These are phyloP conservation scores for Xerocomus spinulosus DNA, from an alignment of 768 basidiomycete genomes.

Conservation along the genomic window DNA sequence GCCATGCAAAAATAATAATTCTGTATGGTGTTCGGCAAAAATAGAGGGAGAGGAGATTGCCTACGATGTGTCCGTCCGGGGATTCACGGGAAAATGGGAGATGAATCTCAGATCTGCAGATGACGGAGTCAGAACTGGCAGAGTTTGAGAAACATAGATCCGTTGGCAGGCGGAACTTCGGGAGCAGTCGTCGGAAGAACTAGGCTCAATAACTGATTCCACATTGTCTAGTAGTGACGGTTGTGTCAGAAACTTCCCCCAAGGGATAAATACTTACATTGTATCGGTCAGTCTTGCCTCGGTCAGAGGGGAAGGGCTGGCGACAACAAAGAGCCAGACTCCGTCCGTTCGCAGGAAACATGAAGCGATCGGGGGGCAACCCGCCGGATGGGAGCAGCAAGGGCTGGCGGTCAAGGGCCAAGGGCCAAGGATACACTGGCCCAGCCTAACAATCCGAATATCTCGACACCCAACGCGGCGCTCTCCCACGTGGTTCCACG, in stretches of 20 bases:
- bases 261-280: conserved; percentile 1
- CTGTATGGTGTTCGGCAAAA: conserved; percentile 26
- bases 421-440: conserved; percentile 8
- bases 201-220: conserved; percentile 12
- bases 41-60: conserved; percentile 32
- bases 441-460: conserved; percentile 10
- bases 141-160: conserved; percentile 31
- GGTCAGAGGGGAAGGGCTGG: background rate
- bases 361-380: conserved; percentile 19
- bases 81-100: conserved; percentile 33
- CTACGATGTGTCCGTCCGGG: conserved; percentile 26
- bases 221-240: conserved; percentile 11
- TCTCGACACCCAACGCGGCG: conserved; percentile 16
- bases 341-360: conserved; percentile 6
- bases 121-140: conserved; percentile 24
- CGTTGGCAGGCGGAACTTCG: conserved; percentile 19
- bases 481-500: conserved; percentile 28
- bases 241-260: conserved; percentile 5
- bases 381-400: background rate
- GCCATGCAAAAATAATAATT: conserved; percentile 24
- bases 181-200: conserved; percentile 21
- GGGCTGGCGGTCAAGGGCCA: conserved; percentile 7
- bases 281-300: background rate
- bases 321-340: conserved; percentile 11
- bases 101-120: conserved; percentile 31